These are phyloP conservation scores for Phytophthora cactorum DNA, from an alignment of 352 stramenopile genomes.

Conservation along the genomic window DNA sequence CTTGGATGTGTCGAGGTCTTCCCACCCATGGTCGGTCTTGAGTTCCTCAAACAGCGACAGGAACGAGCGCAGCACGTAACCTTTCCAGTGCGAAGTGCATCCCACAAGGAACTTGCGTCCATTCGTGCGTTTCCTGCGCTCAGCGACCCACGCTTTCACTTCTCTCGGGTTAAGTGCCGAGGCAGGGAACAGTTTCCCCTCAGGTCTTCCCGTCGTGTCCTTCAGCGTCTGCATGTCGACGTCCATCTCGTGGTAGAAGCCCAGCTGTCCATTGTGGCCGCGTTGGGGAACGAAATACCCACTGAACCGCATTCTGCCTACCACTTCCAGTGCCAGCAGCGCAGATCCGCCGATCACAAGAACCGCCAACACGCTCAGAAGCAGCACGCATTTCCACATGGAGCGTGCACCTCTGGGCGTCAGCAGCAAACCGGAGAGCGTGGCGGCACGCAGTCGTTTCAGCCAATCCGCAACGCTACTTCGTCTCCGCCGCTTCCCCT, in stretches of 20 bases:
- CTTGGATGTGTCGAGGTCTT: conserved; percentile 58
- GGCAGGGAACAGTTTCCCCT: conserved; percentile 53
- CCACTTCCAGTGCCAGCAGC: conserved; percentile 49
- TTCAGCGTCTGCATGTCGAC: conserved; percentile 66
- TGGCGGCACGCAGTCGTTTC: conserved; percentile 4
- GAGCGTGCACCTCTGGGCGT: conserved; percentile 1
- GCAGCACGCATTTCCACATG: conserved; percentile 21
- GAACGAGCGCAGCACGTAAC: conserved; percentile 73
- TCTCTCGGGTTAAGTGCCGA: conserved; percentile 50
- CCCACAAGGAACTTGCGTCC: conserved; percentile 75
- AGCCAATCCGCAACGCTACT: conserved; percentile 10
- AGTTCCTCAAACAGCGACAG: conserved; percentile 73
- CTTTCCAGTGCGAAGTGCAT: conserved; percentile 64
- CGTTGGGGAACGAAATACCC: conserved; percentile 47
- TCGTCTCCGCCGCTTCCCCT: conserved; percentile 15
- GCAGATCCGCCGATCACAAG: conserved; percentile 32
- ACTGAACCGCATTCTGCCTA: conserved; percentile 58
- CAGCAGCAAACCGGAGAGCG: conserved; percentile 16
- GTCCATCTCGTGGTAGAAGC: conserved; percentile 86
- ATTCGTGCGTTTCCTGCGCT: conserved; percentile 71
- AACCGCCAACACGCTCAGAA: conserved; percentile 28
- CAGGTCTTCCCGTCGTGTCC: conserved; percentile 36
- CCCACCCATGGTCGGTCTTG: conserved; percentile 67
- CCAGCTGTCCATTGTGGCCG: conserved; percentile 55
- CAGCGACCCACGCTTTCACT: conserved; percentile 64